Evolutionary conservation across 208 protist species (phyloP).

Genomic region (Acanthamoeba pearcei): DNA sequence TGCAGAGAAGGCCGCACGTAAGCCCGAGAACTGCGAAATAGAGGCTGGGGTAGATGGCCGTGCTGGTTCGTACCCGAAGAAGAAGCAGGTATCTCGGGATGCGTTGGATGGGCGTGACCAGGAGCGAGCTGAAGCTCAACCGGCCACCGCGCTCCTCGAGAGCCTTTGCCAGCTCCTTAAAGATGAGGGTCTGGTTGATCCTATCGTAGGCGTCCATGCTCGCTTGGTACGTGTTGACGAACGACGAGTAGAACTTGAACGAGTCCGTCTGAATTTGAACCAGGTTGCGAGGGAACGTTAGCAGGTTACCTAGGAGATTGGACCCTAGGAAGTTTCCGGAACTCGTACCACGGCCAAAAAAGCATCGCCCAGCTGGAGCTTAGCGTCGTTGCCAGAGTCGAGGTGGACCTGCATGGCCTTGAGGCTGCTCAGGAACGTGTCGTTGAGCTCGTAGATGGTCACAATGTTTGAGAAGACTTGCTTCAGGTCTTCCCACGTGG

Average conservation of each 20-base stretch:
- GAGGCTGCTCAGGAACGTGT: background rate
- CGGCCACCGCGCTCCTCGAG: background rate
- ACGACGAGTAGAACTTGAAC: constrained; percentile 62
- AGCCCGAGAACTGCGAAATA: background rate
- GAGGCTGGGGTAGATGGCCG: background rate
- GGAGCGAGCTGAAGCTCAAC: constrained; percentile 5
- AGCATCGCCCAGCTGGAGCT: constrained; percentile 35
- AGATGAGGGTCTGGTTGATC: background rate
- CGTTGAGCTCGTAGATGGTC: constrained; percentile 34
- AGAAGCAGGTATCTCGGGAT: constrained; percentile 32
- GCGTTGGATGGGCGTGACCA: constrained; percentile 43
- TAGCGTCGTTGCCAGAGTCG: background rate
- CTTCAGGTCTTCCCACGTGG: background rate
- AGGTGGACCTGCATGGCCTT: constrained; percentile 4
- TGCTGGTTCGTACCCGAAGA: background rate
- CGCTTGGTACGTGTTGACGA: constrained; percentile 22
- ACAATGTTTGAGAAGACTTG: constrained; percentile 29
- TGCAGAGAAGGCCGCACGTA: background rate
- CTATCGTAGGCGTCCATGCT: background rate
- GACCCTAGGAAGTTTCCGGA: background rate
- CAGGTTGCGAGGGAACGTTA: background rate
- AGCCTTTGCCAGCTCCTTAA: background rate
- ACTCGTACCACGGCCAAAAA: background rate
- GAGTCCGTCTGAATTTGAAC: background rate
- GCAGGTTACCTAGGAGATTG: background rate